Evolutionary conservation across 441 rosid genomes (phyloP).

Genomic region (Sinapis alba): DNA sequence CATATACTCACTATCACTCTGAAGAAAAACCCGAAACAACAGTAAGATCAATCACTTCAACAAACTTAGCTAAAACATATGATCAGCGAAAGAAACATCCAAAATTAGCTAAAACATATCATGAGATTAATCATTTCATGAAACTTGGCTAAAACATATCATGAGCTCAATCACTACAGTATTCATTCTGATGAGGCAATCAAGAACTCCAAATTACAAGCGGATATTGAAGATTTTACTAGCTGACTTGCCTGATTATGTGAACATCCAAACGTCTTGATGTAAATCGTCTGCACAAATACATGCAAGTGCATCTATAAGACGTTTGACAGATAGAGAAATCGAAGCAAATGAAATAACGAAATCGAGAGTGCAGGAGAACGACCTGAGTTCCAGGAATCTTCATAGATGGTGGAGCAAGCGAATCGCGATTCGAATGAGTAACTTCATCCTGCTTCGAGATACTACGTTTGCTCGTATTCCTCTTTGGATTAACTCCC

Average conservation of each 20-base stretch:
- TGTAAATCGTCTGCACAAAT: conserved; percentile 63
- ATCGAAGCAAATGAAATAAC: neutral
- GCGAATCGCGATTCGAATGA: conserved; percentile 30
- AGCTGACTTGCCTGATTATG: conserved; percentile 75
- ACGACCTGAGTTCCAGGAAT: conserved; percentile 87
- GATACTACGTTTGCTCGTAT: conserved; percentile 32
- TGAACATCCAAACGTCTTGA: conserved; percentile 96
- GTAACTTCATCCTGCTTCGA: conserved; percentile 37
- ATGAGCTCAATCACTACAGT: neutral
- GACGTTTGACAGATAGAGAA: neutral
- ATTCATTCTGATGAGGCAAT: neutral
- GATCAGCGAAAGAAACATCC: neutral
- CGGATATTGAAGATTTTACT: neutral
- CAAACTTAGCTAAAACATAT: neutral
- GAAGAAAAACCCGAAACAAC: conserved; percentile 33
- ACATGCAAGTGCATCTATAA: neutral
- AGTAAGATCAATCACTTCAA: neutral
- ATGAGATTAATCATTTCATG: neutral
- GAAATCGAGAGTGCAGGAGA: neutral
- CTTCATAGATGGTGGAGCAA: conserved; percentile 43
- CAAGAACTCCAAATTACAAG: neutral
- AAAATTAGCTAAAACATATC: neutral
- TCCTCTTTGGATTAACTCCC: conserved; percentile 52
- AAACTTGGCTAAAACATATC: neutral
- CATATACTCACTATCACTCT: conserved; percentile 99